Conservation (phyloP, 352 stramenopile species). For the Thalassiosira hispida region DNA sequence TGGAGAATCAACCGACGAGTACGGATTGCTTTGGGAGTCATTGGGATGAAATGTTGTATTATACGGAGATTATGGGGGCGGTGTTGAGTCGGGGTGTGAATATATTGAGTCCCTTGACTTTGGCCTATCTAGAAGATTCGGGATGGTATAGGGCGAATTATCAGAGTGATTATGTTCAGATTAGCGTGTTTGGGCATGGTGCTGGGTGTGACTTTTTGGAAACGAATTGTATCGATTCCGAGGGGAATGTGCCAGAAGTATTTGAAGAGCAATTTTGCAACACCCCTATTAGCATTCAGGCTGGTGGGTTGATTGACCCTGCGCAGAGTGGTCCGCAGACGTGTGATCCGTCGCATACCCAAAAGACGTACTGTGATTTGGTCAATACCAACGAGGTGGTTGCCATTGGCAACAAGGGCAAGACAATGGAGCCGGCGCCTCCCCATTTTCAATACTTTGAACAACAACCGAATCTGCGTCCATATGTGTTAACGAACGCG, state of each 20-base stretch:
- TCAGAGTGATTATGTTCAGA: conserved; percentile 53
- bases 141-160: conserved; percentile 69
- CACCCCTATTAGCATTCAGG: conserved; percentile 8
- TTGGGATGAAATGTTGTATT: conserved; percentile 56
- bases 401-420: conserved; percentile 37
- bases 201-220: conserved; percentile 65
- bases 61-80: conserved; percentile 59
- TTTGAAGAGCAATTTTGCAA: conserved; percentile 56
- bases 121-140: conserved; percentile 67
- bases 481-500: conserved; percentile 35
- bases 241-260: conserved; percentile 37
- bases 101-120: conserved; percentile 50
- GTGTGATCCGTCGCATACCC: conserved; percentile 44
- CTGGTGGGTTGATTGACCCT: conserved; percentile 15
- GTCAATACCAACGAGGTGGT: conserved; percentile 32
- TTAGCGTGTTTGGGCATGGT: conserved; percentile 49
- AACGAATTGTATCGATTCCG: conserved; percentile 47
- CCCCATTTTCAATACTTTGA: conserved; percentile 40
- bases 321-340: conserved; percentile 27
- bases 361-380: conserved; percentile 48
- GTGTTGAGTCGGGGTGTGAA: conserved; percentile 49
- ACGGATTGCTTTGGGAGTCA: conserved; percentile 57
- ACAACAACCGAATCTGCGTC: conserved; percentile 25
- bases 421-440: conserved; percentile 23
- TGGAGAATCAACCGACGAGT: conserved; percentile 62